Conservation (phyloP, 768 basidiomycete genomes). For the Boletus eberwhitei region DNA sequence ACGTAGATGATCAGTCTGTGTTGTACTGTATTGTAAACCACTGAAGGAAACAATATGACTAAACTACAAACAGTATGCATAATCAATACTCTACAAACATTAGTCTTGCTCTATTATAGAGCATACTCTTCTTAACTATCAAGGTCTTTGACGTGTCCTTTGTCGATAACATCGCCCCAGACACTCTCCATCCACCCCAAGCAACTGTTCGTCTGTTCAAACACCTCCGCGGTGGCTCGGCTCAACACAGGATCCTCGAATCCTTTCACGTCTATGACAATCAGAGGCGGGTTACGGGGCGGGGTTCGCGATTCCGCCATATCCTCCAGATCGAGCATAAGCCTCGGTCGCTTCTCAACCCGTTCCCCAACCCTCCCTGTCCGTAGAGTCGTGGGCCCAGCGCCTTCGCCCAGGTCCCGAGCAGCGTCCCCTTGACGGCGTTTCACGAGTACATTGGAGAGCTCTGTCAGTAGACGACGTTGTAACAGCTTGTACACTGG, state of each 20-base stretch:
- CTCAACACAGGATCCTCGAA: conserved; percentile 63
- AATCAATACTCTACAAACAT: not conserved
- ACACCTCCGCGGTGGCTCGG: conserved; percentile 40
- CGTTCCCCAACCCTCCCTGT: conserved; percentile 29
- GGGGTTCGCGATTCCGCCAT: conserved; percentile 7
- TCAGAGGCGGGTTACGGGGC: not conserved
- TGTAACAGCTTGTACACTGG: conserved; percentile 67
- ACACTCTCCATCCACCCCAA: conserved; percentile 54
- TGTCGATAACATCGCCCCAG: conserved; percentile 47
- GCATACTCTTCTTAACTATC: not conserved
- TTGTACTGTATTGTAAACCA: not conserved
- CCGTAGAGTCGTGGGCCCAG: conserved; percentile 27
- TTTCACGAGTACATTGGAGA: conserved; percentile 29
- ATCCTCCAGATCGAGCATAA: conserved; percentile 26
- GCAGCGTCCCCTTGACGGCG: conserved; percentile 7
- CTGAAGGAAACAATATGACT: not conserved
- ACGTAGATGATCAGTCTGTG: no score
- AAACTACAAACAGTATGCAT: not conserved
- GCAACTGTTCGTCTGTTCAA: conserved; percentile 38
- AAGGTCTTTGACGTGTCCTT: not conserved
- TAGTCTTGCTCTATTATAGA: not conserved
- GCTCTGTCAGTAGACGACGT: conserved; percentile 49
- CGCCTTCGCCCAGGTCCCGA: not conserved
- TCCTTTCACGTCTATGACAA: conserved; percentile 46
- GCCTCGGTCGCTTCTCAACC: conserved; percentile 25